Percentiles rank a stretch among this genome's conserved stretches.
These are phyloP conservation scores for Globisporangium paroecandrum DNA, from an alignment of 352 stramenopile genomes.

Conservation along the genomic window DNA sequence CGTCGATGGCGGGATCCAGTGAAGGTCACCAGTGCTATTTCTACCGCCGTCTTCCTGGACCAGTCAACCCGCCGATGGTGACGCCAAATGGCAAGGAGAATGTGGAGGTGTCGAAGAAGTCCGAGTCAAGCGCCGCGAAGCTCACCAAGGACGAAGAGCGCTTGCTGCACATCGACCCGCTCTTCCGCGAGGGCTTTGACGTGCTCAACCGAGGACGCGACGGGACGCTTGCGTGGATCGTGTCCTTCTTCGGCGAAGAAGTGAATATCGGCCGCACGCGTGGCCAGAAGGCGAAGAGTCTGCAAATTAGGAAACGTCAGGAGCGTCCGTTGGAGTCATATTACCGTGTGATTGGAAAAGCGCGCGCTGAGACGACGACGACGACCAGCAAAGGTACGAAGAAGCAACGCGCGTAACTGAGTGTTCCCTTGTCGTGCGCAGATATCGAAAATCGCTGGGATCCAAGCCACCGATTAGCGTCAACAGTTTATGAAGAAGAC, in stretches of 20 bases:
- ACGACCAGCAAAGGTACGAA: conserved; percentile 10
- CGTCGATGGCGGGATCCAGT: conserved; percentile 94
- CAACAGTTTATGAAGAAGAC: conserved; percentile 1
- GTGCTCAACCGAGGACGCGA: conserved; percentile 73
- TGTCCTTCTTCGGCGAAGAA: conserved; percentile 66
- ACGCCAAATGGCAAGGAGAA: conserved; percentile 25
- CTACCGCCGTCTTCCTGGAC: conserved; percentile 65
- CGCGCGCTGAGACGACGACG: conserved; percentile 27
- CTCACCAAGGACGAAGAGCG: conserved; percentile 16
- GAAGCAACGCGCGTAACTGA: conserved; percentile 13
- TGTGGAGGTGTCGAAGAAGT: conserved; percentile 17
- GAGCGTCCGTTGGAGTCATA: conserved; percentile 73
- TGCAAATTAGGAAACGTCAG: conserved; percentile 30
- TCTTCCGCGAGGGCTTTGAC: conserved; percentile 79
- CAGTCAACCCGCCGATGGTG: conserved; percentile 6
- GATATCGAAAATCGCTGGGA: not conserved
- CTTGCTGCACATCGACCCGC: conserved; percentile 63
- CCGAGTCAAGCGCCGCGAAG: not conserved
- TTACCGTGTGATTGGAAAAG: conserved; percentile 67
- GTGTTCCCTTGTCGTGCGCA: not conserved
- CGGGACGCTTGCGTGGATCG: conserved; percentile 69
- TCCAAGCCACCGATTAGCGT: not conserved
- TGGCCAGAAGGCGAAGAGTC: conserved; percentile 45
- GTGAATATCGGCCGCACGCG: conserved; percentile 64
- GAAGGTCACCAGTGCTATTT: conserved; percentile 97